Conservation (phyloP, 2,329 filamentous ascomycete genomes). For the Aspergillus piperis region DNA sequence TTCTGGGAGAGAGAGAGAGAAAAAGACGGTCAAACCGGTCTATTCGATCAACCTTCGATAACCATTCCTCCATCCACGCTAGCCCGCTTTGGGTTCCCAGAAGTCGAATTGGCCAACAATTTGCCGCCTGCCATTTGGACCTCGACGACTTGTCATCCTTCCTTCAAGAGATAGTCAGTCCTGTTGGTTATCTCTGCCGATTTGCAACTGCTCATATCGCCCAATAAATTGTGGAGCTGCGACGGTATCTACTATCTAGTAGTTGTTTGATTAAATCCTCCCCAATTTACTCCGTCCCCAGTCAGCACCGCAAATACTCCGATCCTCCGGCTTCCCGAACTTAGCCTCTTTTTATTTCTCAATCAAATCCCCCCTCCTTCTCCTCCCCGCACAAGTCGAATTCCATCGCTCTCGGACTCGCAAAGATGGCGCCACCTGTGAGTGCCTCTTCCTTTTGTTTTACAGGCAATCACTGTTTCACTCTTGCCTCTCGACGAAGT, state of each 20-base stretch:
- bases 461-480: neutral
- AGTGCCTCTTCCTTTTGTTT: slow-evolving; percentile 12
- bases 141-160: neutral
- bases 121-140: too few relatives aligned
- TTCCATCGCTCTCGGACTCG: slow-evolving; percentile 1
- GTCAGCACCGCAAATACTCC: neutral
- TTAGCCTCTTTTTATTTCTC: neutral
- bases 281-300: neutral
- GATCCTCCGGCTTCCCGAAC: neutral
- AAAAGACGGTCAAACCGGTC: neutral
- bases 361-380: neutral
- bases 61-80: neutral
- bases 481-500: neutral
- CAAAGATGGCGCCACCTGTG: slow-evolving; percentile 33
- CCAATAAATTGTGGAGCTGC: neutral
- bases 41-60: neutral
- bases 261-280: neutral
- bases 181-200: neutral
- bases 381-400: slow-evolving; percentile 18
- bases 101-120: too few relatives aligned
- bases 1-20: too few relatives aligned
- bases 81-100: neutral
- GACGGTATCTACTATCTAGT: neutral
- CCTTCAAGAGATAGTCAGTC: neutral
- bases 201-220: neutral